These are phyloP conservation scores for Cryptococcus neoformans DNA, from an alignment of 1,284 basidiomycete species.

Conservation along the genomic window DNA sequence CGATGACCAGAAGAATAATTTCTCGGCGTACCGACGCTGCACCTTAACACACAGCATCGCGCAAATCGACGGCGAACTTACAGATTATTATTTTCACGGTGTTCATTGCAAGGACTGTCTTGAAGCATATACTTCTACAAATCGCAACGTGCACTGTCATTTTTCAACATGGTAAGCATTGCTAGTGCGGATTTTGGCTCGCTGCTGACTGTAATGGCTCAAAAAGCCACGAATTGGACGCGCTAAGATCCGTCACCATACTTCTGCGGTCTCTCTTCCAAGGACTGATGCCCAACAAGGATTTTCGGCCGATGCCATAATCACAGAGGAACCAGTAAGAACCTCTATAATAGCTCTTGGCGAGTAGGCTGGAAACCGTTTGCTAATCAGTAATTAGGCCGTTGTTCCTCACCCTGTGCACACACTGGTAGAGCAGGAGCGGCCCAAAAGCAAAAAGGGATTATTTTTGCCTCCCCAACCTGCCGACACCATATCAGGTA, in stretches of 20 bases:
- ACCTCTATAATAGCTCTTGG: neutral
- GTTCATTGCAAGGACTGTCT: no score
- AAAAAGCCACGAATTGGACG: slow-evolving; percentile 5
- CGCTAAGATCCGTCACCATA: slow-evolving; percentile 2
- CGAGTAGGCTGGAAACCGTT: neutral
- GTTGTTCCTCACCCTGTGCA: neutral
- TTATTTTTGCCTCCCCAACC: neutral
- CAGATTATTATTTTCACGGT: no score
- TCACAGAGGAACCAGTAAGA: neutral
- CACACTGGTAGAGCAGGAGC: neutral
- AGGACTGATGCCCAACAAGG: neutral
- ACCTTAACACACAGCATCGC: no score
- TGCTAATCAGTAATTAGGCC: neutral
- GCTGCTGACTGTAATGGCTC: neutral
- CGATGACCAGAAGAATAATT: no score
- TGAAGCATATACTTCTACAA: no score
- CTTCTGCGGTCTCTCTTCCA: slow-evolving; percentile 2
- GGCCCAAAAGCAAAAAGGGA: neutral
- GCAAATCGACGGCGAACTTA: no score
- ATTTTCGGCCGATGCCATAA: no score
- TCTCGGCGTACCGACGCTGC: no score
- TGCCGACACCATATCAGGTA: neutral
- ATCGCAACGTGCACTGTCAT: no score
- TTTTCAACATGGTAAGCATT: no score
- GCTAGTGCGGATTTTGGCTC: no score